Evolutionary conservation across 2,329 filamentous ascomycete species (phyloP), one percentile per base, ranked within the genome.

Genomic region (Fusarium duplospermum): DNA sequence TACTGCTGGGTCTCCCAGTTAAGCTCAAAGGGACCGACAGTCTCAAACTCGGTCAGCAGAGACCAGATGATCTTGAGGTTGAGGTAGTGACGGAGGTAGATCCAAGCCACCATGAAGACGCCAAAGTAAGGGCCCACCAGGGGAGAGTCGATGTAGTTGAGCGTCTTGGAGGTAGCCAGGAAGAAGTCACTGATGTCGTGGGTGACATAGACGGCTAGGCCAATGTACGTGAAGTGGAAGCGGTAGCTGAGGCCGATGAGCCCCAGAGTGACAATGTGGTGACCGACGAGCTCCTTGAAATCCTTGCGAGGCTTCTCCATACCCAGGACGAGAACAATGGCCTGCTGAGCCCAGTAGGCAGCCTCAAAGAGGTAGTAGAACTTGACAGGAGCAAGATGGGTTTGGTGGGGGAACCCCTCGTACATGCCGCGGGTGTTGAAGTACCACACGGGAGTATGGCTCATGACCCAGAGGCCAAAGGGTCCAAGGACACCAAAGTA

Each of bases 191-290:
- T 95, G 71, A 98, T 93, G 81, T 98, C 95, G 83, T 97, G 94
- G 11, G 95, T 98, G 71, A 96, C 94, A 83, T 98, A 98, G 36
- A 98, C 94, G 22, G 94, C 94, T 64, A 98, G 85, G 29, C 95
- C 95, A 82, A 98, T 97, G 84, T 98, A 96, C 22, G 95, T 97
- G 83, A 98, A 98, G 84, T 98, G 95, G 87, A 98, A 98, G 70
- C 94, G 91, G 85, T 98, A 98, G 86, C 93, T 96, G 80, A 96
- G 86, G 67, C 85, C 92, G 76, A 98, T 98, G 77, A 98, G 88
- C 22, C 92, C 86, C 69, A 98, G 85, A 22, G 94, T 97, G 81
- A 98, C 93, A 76, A 98, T 92, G 82, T 98, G 95, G 82, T 98
- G 95, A 64, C 92, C 91, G 60, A 98, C 94, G 63, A 98, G 89